Conservation (phyloP, 2,329 filamentous ascomycete genomes). For the Penicillium sclerotigenum region DNA sequence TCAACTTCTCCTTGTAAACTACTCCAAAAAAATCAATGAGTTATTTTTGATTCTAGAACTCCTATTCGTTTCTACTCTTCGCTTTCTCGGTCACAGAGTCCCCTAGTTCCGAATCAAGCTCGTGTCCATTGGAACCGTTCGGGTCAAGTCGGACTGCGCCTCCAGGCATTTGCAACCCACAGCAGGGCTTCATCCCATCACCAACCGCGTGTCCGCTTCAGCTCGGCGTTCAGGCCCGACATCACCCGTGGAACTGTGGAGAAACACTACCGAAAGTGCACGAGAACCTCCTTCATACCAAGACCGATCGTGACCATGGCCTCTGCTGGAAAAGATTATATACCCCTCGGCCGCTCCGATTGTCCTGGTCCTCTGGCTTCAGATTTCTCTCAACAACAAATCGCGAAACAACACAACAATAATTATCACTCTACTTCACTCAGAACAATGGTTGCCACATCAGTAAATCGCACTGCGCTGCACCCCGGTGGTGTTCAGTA, state of each 20-base stretch:
- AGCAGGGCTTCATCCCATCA: constrained; percentile 22
- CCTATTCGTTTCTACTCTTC: not conserved
- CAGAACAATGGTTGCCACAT: constrained; percentile 51
- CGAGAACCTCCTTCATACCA: constrained; percentile 26
- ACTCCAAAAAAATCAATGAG: not conserved
- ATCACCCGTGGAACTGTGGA: constrained; percentile 43
- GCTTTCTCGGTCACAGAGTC: constrained; percentile 6
- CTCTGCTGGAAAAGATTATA: constrained; percentile 42
- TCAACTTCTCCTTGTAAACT: not conserved
- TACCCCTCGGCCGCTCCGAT: constrained; percentile 41
- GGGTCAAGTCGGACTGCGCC: constrained; percentile 32
- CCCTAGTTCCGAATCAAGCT: constrained; percentile 20
- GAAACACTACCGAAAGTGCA: constrained; percentile 29
- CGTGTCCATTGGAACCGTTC: constrained; percentile 24
- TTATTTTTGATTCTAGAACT: constrained; percentile 4
- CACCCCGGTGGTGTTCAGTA: constrained; percentile 89
- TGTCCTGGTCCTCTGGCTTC: constrained; percentile 50
- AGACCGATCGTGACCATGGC: constrained; percentile 29
- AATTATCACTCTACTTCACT: constrained; percentile 60
- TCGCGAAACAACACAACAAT: constrained; percentile 56
- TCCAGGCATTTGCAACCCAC: constrained; percentile 25
- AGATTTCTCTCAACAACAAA: constrained; percentile 58
- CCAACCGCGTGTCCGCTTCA: constrained; percentile 21
- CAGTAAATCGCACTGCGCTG: constrained; percentile 86
- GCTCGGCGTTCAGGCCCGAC: constrained; percentile 34